Evolutionary conservation across 768 basidiomycete species (phyloP).

Genomic region (Leccinum truebloodii): DNA sequence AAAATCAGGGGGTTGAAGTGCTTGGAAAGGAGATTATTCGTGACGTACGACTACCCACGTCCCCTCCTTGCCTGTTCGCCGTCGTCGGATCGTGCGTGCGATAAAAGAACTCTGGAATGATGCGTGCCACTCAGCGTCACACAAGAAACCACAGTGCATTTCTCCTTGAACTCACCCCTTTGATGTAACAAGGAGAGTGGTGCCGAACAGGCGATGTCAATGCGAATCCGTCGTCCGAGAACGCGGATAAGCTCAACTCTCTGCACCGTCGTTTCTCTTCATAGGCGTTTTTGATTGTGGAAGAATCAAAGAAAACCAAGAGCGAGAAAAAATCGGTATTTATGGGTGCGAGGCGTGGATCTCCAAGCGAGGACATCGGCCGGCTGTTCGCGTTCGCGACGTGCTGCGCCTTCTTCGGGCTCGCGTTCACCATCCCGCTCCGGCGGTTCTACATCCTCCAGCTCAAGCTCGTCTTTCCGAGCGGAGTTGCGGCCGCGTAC

Average conservation of each 20-base stretch:
- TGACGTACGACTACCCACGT: slow-evolving; percentile 73
- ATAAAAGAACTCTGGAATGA: slow-evolving; percentile 81
- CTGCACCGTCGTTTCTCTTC: slow-evolving; percentile 59
- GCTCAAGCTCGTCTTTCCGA: slow-evolving; percentile 4
- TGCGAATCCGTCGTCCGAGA: slow-evolving; percentile 39
- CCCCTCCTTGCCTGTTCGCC: slow-evolving; percentile 72
- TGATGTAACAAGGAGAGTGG: slow-evolving; percentile 57
- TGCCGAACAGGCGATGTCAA: slow-evolving; percentile 70
- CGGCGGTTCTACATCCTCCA: slow-evolving; percentile 2
- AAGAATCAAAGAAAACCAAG: slow-evolving; percentile 36
- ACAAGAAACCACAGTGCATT: no score
- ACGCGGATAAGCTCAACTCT: slow-evolving; percentile 52
- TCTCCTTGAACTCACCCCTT: slow-evolving; percentile 53
- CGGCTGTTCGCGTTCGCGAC: not conserved
- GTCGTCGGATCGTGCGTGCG: slow-evolving; percentile 94
- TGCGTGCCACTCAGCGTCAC: not conserved
- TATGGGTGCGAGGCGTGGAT: slow-evolving; percentile 15
- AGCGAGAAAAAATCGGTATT: not conserved
- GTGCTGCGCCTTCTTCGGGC: slow-evolving; percentile 5
- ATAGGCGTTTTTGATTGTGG: slow-evolving; percentile 50
- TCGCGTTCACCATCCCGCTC: slow-evolving; percentile 1
- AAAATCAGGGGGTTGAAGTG: not conserved
- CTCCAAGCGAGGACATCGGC: slow-evolving; percentile 1
- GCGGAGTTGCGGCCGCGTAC: not conserved
- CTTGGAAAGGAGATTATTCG: not conserved